Evolutionary conservation across 345 rosid species (phyloP), one percentile per base, ranked within the genome.

Genomic region (Linum lewisii): DNA sequence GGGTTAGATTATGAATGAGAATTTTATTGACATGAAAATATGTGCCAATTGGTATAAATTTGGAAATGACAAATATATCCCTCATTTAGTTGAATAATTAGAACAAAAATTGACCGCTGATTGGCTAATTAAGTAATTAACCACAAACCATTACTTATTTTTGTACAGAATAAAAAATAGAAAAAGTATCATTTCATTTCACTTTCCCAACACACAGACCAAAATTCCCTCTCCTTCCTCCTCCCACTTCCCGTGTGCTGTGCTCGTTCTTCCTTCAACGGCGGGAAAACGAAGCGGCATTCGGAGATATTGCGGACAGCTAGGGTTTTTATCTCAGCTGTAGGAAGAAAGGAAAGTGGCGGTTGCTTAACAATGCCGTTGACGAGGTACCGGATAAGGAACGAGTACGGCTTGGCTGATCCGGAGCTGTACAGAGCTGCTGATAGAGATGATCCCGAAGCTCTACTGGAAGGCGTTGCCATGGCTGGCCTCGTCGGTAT

Each of bases 401-500:
- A 78, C 72, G 99, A 94, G 82, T 90, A 75, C 63, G 83, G 88
- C 61, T 79, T 87, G 75, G 95, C 96, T 72, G 93, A 89, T 85
- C 92, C 99, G 65, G 97, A 87, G 79, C 81, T 87, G 62, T 84
- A 85, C 63, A 79, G 74, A 73, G 77, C 84, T n/a, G 92, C 95
- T 18, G 88, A 85, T 61, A 90, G 70, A 54, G 96, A 87, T 79
- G 99, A 94, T 79, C 95, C 99, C 4, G 99, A 94, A 60, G 95
- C 96, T 65, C 78, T 94, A 3, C 81, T 94, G 13, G 99, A 94
- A 77, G 95, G 90, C 13, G 96, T 94, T 63, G 90, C 99, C 66
- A 94, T 94, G 99, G 90, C 97, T 67, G 99, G 90, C 26, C 97
- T 94, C 34, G 95, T 94, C 63, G 99, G 97, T 54, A 65, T 94